Conservation (phyloP, 2,329 filamentous ascomycete genomes). For the Calonectria naviculata region DNA sequence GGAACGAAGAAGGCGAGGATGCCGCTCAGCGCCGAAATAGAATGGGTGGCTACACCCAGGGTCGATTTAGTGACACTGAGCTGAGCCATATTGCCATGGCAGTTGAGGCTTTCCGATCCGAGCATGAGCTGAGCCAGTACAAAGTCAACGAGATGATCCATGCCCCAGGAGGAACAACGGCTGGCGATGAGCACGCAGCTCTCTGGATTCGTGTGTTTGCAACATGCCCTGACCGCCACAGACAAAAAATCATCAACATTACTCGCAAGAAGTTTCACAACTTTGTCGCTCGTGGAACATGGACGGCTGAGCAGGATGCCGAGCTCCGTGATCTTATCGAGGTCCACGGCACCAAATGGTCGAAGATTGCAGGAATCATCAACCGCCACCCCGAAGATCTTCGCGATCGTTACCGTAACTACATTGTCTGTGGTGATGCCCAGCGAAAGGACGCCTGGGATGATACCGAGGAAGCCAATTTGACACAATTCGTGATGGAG, state of each 20-base stretch:
- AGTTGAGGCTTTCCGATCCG: slow-evolving; percentile 57
- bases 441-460: slow-evolving; percentile 68
- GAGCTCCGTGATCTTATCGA: slow-evolving; percentile 50
- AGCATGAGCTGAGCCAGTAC: slow-evolving; percentile 54
- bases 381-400: slow-evolving; percentile 74
- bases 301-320: slow-evolving; percentile 50
- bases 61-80: slow-evolving; percentile 58
- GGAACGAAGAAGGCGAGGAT: slow-evolving; percentile 30
- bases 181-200: slow-evolving; percentile 49
- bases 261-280: slow-evolving; percentile 75
- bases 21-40: slow-evolving; percentile 35
- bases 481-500: slow-evolving; percentile 64
- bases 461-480: slow-evolving; percentile 65
- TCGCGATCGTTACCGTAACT: slow-evolving; percentile 77
- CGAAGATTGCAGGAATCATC: slow-evolving; percentile 68
- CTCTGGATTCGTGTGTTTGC: slow-evolving; percentile 63
- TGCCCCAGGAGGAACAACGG: slow-evolving; percentile 48
- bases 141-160: slow-evolving; percentile 61
- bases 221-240: slow-evolving; percentile 61
- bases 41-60: slow-evolving; percentile 46
- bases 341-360: slow-evolving; percentile 65
- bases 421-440: slow-evolving; percentile 68
- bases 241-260: slow-evolving; percentile 65
- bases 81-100: slow-evolving; percentile 52
- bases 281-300: slow-evolving; percentile 64